Evolutionary conservation across 2,329 filamentous ascomycete species (phyloP).

Genomic region (Aureobasidium musti): DNA sequence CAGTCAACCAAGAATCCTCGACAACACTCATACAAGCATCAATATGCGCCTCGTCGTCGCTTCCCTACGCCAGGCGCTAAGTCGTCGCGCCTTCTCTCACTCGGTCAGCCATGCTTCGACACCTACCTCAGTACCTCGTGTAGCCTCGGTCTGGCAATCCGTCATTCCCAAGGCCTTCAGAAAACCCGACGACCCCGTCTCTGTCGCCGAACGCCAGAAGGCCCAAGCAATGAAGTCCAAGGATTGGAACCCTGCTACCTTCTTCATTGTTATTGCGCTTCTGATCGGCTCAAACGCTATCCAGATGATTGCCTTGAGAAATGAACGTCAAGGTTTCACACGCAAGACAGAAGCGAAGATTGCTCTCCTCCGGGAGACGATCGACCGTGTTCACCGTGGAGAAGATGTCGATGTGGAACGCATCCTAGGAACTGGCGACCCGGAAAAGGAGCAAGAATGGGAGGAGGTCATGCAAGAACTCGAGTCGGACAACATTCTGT

Average conservation of each 20-base stretch:
- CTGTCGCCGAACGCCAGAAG: slow-evolving; percentile 33
- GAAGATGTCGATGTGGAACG: slow-evolving; percentile 84
- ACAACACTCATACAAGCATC: background rate
- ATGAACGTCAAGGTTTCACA: slow-evolving; percentile 70
- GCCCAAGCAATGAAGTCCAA: slow-evolving; percentile 35
- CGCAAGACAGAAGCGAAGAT: slow-evolving; percentile 80
- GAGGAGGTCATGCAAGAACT: slow-evolving; percentile 57
- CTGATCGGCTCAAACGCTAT: slow-evolving; percentile 96
- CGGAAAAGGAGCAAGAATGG: slow-evolving; percentile 78
- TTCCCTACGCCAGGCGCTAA: slow-evolving; percentile 10
- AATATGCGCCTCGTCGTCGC: slow-evolving; percentile 2
- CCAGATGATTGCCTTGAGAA: slow-evolving; percentile 80
- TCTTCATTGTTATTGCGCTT: slow-evolving; percentile 67
- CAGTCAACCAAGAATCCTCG: background rate
- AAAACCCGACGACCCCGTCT: slow-evolving; percentile 32
- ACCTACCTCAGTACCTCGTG: slow-evolving; percentile 36
- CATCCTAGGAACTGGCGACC: slow-evolving; percentile 74
- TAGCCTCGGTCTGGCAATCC: slow-evolving; percentile 44
- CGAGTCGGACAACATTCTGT: slow-evolving; percentile 25
- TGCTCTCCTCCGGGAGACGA: slow-evolving; percentile 70
- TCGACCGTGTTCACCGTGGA: slow-evolving; percentile 68
- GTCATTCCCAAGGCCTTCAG: slow-evolving; percentile 42
- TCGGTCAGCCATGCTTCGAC: background rate
- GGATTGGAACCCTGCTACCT: slow-evolving; percentile 60
- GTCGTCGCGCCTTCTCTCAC: slow-evolving; percentile 1